phyloP scores from a whole-genome alignment of 768 basidiomycete species.

The Phaeotremella skinneri region DNA sequence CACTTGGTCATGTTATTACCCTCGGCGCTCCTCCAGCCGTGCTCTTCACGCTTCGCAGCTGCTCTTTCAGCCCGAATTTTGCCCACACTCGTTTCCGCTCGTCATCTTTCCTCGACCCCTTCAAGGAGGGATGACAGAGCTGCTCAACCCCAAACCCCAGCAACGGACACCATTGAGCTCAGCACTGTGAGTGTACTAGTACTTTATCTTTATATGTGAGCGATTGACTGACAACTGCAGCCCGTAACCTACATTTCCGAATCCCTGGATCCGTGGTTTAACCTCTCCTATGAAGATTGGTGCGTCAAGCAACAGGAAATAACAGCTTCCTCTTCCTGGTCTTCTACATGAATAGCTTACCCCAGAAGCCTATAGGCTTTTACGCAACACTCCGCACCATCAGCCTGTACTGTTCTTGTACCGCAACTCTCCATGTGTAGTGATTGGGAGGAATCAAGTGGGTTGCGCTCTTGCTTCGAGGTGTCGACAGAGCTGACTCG shows the following conservation, averaged over 20 bases:
- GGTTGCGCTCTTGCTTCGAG: constrained; percentile 9
- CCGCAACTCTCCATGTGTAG: constrained; percentile 79
- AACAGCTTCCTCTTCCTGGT: constrained; percentile 4
- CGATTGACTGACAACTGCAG: constrained; percentile 18
- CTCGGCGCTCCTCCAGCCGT: constrained; percentile 16
- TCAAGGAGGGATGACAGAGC: constrained; percentile 19
- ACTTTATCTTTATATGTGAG: background rate
- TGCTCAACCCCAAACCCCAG: constrained; percentile 36
- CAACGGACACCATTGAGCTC: constrained; percentile 37
- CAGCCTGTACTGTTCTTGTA: constrained; percentile 80
- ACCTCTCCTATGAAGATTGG: constrained; percentile 89
- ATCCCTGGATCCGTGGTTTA: constrained; percentile 81
- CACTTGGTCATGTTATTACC: too few species aligned
- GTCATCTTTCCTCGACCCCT: constrained; percentile 10
- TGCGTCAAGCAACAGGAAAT: constrained; percentile 50
- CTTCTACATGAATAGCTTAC: constrained; percentile 1
- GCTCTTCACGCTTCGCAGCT: constrained; percentile 29
- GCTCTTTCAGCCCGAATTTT: constrained; percentile 5
- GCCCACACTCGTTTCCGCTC: background rate
- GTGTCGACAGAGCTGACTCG: background rate
- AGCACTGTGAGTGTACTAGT: constrained; percentile 20
- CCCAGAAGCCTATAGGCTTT: constrained; percentile 58
- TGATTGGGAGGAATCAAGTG: constrained; percentile 84
- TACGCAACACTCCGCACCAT: constrained; percentile 67
- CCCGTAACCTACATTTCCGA: constrained; percentile 59